Evolutionary conservation across 1,284 basidiomycete genomes (phyloP), one percentile per base, ranked within the genome.

Genomic region (Ustilago sp.): DNA sequence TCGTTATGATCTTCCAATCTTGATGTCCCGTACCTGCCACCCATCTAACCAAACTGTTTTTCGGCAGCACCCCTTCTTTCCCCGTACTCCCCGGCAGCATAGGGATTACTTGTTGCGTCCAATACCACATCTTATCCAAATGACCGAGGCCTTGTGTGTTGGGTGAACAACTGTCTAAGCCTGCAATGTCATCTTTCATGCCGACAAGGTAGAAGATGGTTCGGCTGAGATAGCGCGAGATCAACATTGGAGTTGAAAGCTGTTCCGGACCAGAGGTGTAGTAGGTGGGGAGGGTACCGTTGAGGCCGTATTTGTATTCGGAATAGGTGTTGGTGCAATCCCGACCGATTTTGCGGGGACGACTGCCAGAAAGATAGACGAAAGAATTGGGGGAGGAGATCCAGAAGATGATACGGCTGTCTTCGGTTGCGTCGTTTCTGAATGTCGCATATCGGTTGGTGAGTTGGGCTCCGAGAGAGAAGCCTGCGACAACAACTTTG

Each of bases 231-330:
- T 70, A 80, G 3, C 77, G 67, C 13, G 67, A 53, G 17, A 73
- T 68, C 28, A 83, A 57, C 0, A 32, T 53, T 2, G 56, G 45
- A 3, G 69, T 8, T 0, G 61, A 54, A 8, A 62, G 56, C 19
- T 23, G 52, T n/a, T 52, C 53, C 2, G 43, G 13, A 7, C 59
- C 31, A 9, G 32, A 23, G 2, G 57, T 55, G 53, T 74, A 61
- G 63, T 84, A 85, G 8, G 13, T 17, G 0, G 83, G 83, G 17
- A 84, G 58, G 0, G 61, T 72, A 3, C 82, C 82, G n/a, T 76
- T 66, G 6, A 85, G 57, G 11, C 83, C 83, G 56, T 84, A 85
- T 74, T 84, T 85, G 77, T 83, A 85, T 28, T 82, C 55, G 47
- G 74, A 53, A 59, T 72, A 84, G 15, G 59, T 70, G 11, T 38